Evolutionary conservation across 2,329 filamentous ascomycete genomes (phyloP), one percentile per base, ranked within the genome.

Genomic region (Fusarium protoensiforme): DNA sequence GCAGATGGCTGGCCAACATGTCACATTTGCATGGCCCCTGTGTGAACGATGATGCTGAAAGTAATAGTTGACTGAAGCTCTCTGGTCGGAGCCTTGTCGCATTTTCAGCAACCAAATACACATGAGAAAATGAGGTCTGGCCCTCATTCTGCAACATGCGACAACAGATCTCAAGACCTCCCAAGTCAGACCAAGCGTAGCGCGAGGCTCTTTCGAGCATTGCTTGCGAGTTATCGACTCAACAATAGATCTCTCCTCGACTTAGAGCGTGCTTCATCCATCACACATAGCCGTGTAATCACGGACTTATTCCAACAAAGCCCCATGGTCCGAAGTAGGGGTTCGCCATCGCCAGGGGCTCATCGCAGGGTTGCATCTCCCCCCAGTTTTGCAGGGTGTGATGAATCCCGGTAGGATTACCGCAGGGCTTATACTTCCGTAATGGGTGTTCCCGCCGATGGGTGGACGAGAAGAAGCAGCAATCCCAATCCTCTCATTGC

Each of bases 361-460:
- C 60, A 58, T 41, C 62, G 24, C 27, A 72, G 60, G 71, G 71
- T 74, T 43, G 46, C 71, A 72, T 65, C 36, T 14, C 61, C 58
- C 67, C 71, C 71, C 61, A 56, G 68, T 39, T 62, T 33, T 61
- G 39, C 48, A 67, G 63, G 61, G 67, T 65, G 29, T 53, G 61
- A 27, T 59, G 65, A 54, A 65, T 61, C 58, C 46, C 46, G 43
- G 67, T n/a, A 51, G 54, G 67, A 65, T 69, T 57, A 74, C 41
- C 61, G 57, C 60, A 68, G 71, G 67, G 68, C 60, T 67, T 59
- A 57, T 68, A 62, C 35, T 71, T 69, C 71, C 36, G 53, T 38
- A 72, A 62, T 68, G 39, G 71, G 64, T 36, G 53, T 62, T 74
- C 31, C 60, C 36, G 64, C 53, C 38, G 56, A 46, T 59, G 69